These are phyloP conservation scores for Spongispora temasekensis DNA, from an alignment of 1,284 basidiomycete genomes.

Conservation along the genomic window DNA sequence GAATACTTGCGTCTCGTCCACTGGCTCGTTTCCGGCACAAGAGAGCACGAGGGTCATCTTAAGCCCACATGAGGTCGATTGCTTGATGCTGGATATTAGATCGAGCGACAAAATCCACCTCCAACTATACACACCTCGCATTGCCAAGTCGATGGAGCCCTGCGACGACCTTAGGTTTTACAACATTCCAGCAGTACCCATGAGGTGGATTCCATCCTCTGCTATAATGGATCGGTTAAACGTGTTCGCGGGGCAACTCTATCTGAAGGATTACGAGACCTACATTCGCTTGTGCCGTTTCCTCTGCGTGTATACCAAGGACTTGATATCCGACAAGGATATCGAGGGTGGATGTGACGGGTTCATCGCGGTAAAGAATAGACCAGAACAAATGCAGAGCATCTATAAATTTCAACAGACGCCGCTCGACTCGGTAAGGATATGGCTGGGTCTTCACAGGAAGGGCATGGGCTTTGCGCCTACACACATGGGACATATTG, in stretches of 20 bases:
- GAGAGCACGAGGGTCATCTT: constrained; percentile 32
- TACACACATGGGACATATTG: constrained; percentile 47
- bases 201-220: constrained; percentile 19
- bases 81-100: constrained; percentile 41
- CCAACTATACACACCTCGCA: constrained; percentile 46
- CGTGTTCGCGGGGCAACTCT: constrained; percentile 40
- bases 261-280: constrained; percentile 22
- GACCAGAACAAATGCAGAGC: not conserved
- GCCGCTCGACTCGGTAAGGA: constrained; percentile 24
- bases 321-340: constrained; percentile 7
- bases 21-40: constrained; percentile 42
- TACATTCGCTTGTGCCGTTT: constrained; percentile 39
- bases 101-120: constrained; percentile 37
- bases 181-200: constrained; percentile 31
- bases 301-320: constrained; percentile 36
- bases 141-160: constrained; percentile 37
- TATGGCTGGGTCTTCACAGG: constrained; percentile 39
- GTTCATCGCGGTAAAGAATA: not conserved
- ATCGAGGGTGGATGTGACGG: constrained; percentile 26
- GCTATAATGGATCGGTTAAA: constrained; percentile 40
- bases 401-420: not conserved
- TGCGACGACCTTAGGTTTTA: constrained; percentile 44
- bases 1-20: constrained; percentile 46
- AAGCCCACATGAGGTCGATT: constrained; percentile 49
- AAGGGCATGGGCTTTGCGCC: constrained; percentile 41